A percentile compares a stretch with the other conserved stretches of the same genome.
Evolutionary conservation across 2,329 filamentous ascomycete genomes (phyloP).

Genomic region (Sporothrix pseudoabietina): DNA sequence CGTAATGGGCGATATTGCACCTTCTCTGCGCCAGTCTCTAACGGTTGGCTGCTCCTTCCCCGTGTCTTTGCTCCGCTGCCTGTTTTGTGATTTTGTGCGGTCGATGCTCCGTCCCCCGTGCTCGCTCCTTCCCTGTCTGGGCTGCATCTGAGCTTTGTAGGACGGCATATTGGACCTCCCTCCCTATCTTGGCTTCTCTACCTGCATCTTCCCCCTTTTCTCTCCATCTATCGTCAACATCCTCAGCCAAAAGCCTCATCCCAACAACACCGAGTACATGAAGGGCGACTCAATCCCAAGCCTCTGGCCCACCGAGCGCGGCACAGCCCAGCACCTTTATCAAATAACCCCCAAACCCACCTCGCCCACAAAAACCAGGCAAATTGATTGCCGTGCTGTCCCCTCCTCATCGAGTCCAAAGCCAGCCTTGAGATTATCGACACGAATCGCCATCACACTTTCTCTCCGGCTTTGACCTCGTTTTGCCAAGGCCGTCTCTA

Average conservation of each 20-base stretch:
- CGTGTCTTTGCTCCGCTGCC: conserved; percentile 5
- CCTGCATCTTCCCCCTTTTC: neutral
- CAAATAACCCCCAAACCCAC: neutral
- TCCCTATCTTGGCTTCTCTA: neutral
- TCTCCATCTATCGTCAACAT: neutral
- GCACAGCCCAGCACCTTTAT: conserved; percentile 5
- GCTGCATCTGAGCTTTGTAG: neutral
- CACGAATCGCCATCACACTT: neutral
- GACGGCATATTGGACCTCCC: neutral
- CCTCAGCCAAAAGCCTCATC: too few relatives aligned
- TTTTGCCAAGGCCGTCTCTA: neutral
- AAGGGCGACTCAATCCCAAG: neutral
- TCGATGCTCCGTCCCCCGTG: neutral
- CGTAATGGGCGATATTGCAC: neutral
- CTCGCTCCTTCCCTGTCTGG: neutral
- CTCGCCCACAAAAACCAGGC: neutral
- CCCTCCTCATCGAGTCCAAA: neutral
- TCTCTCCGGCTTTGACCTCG: neutral
- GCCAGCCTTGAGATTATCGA: neutral
- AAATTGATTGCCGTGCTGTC: neutral
- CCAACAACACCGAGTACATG: neutral
- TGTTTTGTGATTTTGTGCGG: neutral
- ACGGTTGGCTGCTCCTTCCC: conserved; percentile 10
- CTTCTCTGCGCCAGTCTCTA: neutral
- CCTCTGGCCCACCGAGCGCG: conserved; percentile 14